phyloP scores from a whole-genome alignment of 345 rosid species.

The Euphorbia tirucalli region DNA sequence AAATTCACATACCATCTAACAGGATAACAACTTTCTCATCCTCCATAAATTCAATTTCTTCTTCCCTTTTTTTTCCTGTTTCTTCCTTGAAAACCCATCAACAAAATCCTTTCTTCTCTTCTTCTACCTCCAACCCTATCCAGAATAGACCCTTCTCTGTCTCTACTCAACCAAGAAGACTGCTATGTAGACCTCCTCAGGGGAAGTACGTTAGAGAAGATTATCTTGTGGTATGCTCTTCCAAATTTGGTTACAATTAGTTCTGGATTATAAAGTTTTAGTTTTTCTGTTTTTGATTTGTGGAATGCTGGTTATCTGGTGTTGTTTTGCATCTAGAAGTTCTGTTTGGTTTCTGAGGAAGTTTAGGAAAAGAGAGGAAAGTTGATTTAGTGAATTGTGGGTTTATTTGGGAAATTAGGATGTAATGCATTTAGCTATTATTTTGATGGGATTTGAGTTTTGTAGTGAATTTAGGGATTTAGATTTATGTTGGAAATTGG shows the following conservation, averaged over 20 bases:
- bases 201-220: conserved; percentile 81
- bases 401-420: too few relatives aligned
- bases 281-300: too few relatives aligned
- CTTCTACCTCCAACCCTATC: conserved; percentile 25
- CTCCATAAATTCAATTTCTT: conserved; percentile 16
- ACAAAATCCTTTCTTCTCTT: conserved; percentile 29
- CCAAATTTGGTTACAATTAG: neutral
- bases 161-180: conserved; percentile 52
- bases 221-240: conserved; percentile 69
- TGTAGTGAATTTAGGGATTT: too few relatives aligned
- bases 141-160: conserved; percentile 37
- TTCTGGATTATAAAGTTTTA: neutral
- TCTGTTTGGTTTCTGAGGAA: neutral
- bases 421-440: too few relatives aligned
- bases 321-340: neutral
- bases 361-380: too few relatives aligned
- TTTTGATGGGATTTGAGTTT: too few relatives aligned
- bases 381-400: too few relatives aligned
- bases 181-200: conserved; percentile 66
- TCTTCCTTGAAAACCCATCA: conserved; percentile 34
- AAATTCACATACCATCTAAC: conserved; percentile 25
- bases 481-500: conserved; percentile 5
- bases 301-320: neutral
- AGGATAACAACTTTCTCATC: conserved; percentile 19
- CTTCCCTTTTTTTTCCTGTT: conserved; percentile 25